Percentiles rank a stretch among this genome's conserved stretches.
phyloP scores from a whole-genome alignment of 768 basidiomycete species.

The Lentinula raphanica region DNA sequence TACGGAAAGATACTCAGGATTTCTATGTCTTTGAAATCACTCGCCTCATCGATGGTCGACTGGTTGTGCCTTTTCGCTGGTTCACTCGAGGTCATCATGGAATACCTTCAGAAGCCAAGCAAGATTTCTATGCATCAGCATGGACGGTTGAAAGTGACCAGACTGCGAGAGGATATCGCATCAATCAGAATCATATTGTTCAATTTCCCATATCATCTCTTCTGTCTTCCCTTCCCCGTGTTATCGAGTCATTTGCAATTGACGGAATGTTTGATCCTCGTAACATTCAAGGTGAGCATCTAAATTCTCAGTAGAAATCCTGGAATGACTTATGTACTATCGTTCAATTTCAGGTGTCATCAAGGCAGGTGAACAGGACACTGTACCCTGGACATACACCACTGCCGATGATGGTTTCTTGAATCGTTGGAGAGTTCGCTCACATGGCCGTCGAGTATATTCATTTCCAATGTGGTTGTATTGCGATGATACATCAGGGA shows the following conservation, averaged over 20 bases:
- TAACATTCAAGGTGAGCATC: no score
- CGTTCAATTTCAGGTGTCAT: background rate
- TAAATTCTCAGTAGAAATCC: no score
- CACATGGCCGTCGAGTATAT: background rate
- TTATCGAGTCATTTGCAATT: no score
- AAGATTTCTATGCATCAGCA: background rate
- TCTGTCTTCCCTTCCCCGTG: no score
- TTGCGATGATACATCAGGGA: conserved; percentile 23
- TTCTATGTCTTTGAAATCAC: conserved; percentile 1
- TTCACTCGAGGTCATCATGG: background rate
- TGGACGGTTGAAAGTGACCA: background rate
- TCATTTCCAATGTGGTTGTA: background rate
- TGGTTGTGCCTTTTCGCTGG: background rate
- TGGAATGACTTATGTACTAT: no score
- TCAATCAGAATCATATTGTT: no score
- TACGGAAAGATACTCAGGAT: background rate
- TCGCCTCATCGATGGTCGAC: background rate
- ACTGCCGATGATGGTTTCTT: background rate
- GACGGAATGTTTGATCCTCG: no score
- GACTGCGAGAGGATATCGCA: background rate
- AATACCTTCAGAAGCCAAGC: no score
- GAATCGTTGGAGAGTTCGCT: background rate
- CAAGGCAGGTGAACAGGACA: no score
- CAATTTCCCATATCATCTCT: no score
- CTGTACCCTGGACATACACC: background rate